Evolutionary conservation across 139 green algal genomes (phyloP), one percentile per base, ranked within the genome.

Genomic region (Micractinium conductrix): DNA sequence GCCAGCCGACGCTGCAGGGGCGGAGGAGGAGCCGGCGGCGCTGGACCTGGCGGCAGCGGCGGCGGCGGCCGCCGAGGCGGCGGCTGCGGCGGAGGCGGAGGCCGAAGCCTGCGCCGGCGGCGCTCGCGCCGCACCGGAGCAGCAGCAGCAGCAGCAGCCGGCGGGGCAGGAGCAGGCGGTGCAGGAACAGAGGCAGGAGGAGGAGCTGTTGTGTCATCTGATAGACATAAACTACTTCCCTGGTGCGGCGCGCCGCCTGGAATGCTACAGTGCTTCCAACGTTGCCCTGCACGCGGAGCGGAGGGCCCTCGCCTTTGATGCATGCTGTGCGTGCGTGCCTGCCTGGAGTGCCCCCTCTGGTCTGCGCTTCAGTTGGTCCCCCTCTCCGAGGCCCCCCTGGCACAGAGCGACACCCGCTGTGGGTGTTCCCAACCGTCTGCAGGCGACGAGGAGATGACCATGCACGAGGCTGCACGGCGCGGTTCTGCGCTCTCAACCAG

Each of bases 161-260:
- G n/a, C n/a, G n/a, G n/a, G n/a, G n/a, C 26, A 40, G 35, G 26
- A 26, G 45, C 67, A 50, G 21, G 60, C n/a, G n/a, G 60, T 37
- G n/a, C 21, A 69, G 72, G 55, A 75, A 86, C 16, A 70, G 72
- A 62, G 43, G 70, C 37, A 78, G 70, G 14, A 60, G 37, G 30
- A 48, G 37, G 80, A 81, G 60, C 78, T 78, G 30, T 58, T 89
- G 14, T 63, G 85, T 28, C 84, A 93, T 45, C 44, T 93, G 45
- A 90, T 93, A 22, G 91, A 93, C 75, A 92, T 93, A 55, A 93
- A 93, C 75, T 91, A 91, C 75, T 93, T 91, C 42, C 91, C 91
- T 24, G 76, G 76, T 82, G 40, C 0, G 76, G n/a, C n/a, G n/a
- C n/a, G n/a, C n/a, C n/a, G n/a, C n/a, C n/a, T n/a, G n/a, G n/a